Evolutionary conservation across 2,329 filamentous ascomycete genomes (phyloP), one percentile per base, ranked within the genome.

Genomic region (Colletotrichum tropicale): DNA sequence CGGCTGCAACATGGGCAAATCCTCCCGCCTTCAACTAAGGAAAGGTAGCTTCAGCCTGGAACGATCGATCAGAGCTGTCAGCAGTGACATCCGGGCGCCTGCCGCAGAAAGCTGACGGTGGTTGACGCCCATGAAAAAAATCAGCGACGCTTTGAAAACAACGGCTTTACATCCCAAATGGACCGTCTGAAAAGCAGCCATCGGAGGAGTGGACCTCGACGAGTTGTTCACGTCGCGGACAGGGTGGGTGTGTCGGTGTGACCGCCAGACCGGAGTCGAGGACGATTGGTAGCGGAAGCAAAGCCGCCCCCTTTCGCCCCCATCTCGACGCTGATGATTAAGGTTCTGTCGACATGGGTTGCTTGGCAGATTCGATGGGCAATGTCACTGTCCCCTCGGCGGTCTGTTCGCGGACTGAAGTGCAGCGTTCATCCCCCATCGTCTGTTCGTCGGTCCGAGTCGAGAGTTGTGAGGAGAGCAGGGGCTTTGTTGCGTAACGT

Each of bases 291-390:
- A 62, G 24, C 48, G 60, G 67, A 36, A 56, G 32, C 32, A 64
- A 61, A 70, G 48, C 65, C 69, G 64, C 55, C 62, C 26, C 30
- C 70, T 67, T 48, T 71, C 32, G 18, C 26, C 62, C 28, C 58
- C 62, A 26, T 34, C 21, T 21, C 24, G 28, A 61, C 58, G 8
- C 66, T 70, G 56, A 15, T 66, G 36, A 72, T 66, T 66, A 76
- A 76, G 55, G 74, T 74, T 76, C 30, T 74, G 24, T 52, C 52
- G 61, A 75, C 65, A 69, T 30, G 74, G 70, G 71, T 66, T 70
- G 70, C 70, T 70, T 74, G 71, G 52, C 60, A 61, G 58, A 18
- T 75, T 62, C 43, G 48, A 58, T 52, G 48, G 70, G 43, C 66
- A 48, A 66, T 55, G 71, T 66, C 74, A 75, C 74, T 61, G 71